Evolutionary conservation across 176 grass and related monocot genomes (phyloP).

Genomic region (Carex kokanica): DNA sequence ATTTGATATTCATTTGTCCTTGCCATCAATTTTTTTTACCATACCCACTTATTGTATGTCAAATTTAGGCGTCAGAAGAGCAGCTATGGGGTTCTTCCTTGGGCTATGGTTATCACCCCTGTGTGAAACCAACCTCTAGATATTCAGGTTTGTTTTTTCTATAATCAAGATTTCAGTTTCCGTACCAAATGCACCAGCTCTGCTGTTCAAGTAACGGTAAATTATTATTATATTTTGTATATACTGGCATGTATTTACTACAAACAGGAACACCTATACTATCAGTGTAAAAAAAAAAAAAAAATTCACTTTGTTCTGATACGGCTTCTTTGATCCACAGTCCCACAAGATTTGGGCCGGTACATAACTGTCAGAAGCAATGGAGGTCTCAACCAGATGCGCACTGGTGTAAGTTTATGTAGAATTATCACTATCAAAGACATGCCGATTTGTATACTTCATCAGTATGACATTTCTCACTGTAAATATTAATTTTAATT

Average conservation of each 20-base stretch:
- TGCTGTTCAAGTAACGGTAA: neutral
- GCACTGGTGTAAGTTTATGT: slow-evolving; percentile 79
- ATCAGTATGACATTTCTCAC: neutral
- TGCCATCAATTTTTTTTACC: neutral
- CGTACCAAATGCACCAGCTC: neutral
- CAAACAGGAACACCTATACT: neutral
- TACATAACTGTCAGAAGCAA: slow-evolving; percentile 96
- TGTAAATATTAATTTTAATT: slow-evolving; percentile 5
- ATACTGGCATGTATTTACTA: neutral
- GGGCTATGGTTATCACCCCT: slow-evolving; percentile 62
- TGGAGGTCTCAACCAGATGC: slow-evolving; percentile 97
- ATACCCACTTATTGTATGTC: neutral
- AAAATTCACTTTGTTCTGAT: neutral
- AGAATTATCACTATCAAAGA: neutral
- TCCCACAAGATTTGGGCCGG: slow-evolving; percentile 34
- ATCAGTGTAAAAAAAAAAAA: neutral
- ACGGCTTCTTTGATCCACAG: slow-evolving; percentile 36
- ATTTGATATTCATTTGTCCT: neutral
- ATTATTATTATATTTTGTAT: neutral
- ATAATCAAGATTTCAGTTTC: neutral
- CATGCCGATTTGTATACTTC: slow-evolving; percentile 21
- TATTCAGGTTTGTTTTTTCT: slow-evolving; percentile 49
- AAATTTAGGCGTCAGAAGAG: slow-evolving; percentile 43
- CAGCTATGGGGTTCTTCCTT: slow-evolving; percentile 60
- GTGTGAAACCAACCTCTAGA: slow-evolving; percentile 64